Evolutionary conservation across 1,284 basidiomycete genomes (phyloP).

Genomic region (Cryptococcus wingfieldii): DNA sequence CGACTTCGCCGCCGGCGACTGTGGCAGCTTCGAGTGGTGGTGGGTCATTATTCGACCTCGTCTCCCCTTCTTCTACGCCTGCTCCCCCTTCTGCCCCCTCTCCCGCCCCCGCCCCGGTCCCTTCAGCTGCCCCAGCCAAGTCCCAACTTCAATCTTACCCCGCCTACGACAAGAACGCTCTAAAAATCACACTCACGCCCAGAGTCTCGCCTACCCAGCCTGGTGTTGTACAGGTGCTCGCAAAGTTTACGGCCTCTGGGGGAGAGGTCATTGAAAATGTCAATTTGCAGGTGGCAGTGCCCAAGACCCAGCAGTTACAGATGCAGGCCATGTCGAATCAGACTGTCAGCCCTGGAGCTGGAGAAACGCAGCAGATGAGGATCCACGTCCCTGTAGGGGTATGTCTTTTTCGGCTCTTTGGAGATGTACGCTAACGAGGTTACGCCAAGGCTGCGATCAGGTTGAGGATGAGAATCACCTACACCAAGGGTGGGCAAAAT

Average conservation of each 20-base stretch:
- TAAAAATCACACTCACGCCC: constrained; percentile 85
- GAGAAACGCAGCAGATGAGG: constrained; percentile 92
- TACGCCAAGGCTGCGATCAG: constrained; percentile 67
- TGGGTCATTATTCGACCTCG: constrained; percentile 40
- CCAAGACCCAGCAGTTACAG: constrained; percentile 96
- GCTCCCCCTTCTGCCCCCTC: constrained; percentile 14
- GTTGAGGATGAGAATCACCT: constrained; percentile 80
- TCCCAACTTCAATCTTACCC: constrained; percentile 66
- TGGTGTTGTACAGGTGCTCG: constrained; percentile 84
- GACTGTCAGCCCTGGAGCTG: constrained; percentile 68
- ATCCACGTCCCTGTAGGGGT: constrained; percentile 84
- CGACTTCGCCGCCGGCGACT: constrained; percentile 19
- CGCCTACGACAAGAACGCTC: constrained; percentile 86
- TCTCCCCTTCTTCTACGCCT: constrained; percentile 9
- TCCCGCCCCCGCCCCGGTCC: constrained; percentile 18
- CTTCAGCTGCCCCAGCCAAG: constrained; percentile 45
- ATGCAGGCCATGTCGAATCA: constrained; percentile 96
- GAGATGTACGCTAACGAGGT: background rate
- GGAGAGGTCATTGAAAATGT: constrained; percentile 59
- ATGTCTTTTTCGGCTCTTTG: constrained; percentile 45
- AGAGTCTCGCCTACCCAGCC: constrained; percentile 71
- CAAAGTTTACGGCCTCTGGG: constrained; percentile 68
- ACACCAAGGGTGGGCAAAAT: constrained; percentile 61
- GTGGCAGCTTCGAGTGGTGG: constrained; percentile 22
- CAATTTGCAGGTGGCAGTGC: constrained; percentile 96